Evolutionary conservation across 1,139 yeast genomes (phyloP).

Genomic region (Sugiyamaella paludigena): DNA sequence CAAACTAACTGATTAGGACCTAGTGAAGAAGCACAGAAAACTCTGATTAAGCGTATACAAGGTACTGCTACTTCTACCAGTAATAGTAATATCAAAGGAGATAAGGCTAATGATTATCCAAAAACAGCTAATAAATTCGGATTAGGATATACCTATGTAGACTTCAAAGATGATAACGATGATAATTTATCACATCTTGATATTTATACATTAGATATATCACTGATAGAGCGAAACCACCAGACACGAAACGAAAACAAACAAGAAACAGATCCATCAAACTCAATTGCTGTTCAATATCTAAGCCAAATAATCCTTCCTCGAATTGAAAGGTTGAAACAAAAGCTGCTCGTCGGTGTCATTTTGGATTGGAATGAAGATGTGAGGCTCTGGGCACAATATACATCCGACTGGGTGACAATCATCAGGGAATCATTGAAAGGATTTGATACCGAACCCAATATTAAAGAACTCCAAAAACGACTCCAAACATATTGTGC

Average conservation of each 20-base stretch:
- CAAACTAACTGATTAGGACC: constrained; percentile 20
- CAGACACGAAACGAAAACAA: not conserved
- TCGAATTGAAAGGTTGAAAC: constrained; percentile 6
- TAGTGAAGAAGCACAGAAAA: constrained; percentile 18
- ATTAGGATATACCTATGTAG: constrained; percentile 40
- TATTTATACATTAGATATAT: constrained; percentile 33
- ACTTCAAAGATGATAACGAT: constrained; percentile 36
- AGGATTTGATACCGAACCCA: constrained; percentile 13
- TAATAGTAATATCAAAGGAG: not conserved
- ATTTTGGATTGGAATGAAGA: constrained; percentile 29
- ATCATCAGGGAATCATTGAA: constrained; percentile 18
- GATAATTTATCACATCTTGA: constrained; percentile 34
- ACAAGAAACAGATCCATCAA: not conserved
- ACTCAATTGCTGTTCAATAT: constrained; percentile 1
- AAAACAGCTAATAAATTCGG: constrained; percentile 33
- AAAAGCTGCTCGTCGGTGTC: constrained; percentile 21
- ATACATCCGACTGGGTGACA: constrained; percentile 26
- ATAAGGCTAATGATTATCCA: constrained; percentile 20
- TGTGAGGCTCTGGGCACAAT: constrained; percentile 24
- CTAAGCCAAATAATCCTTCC: constrained; percentile 5
- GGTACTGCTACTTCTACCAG: constrained; percentile 4
- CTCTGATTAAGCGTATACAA: constrained; percentile 18
- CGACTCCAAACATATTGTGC: constrained; percentile 26
- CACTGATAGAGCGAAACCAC: not conserved
- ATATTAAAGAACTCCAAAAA: constrained; percentile 17